phyloP scores from a whole-genome alignment of 768 basidiomycete genomes.

The Xerocomellus intermedius region DNA sequence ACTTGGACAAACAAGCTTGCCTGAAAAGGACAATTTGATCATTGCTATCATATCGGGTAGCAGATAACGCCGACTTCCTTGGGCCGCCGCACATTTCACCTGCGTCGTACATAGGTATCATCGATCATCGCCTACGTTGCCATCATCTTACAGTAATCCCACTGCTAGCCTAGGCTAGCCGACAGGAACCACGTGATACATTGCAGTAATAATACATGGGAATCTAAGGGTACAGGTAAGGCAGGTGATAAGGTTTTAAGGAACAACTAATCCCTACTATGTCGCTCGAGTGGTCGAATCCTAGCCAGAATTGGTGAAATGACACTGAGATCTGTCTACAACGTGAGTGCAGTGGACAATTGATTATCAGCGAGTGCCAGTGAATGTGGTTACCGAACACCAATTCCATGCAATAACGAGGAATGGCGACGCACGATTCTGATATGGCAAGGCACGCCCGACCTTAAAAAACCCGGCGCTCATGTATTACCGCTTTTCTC shows the following conservation, averaged over 20 bases:
- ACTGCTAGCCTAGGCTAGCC: not conserved
- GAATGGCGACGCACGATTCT: not conserved
- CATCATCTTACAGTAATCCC: not conserved
- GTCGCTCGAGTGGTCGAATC: not conserved
- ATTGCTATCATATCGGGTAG: not conserved
- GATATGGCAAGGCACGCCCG: not conserved
- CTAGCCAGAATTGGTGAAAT: not conserved
- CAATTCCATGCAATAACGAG: conserved; percentile 4
- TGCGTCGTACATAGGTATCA: no score
- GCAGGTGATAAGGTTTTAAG: not conserved
- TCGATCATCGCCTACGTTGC: not conserved
- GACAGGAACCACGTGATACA: not conserved
- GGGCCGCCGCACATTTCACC: no score
- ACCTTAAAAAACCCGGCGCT: conserved; percentile 3
- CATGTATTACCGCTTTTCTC: conserved; percentile 1
- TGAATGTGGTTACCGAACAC: not conserved
- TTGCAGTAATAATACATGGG: not conserved
- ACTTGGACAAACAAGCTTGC: no score
- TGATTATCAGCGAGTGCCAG: not conserved
- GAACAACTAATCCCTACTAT: not conserved
- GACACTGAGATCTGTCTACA: not conserved
- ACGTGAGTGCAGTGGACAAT: no score
- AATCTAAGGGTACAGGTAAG: not conserved
- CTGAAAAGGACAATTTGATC: no score
- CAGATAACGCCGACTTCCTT: not conserved